Percentiles rank a stretch among this genome's conserved stretches.
Conservation (phyloP, 352 stramenopile species). For the Blastocystis sp. region DNA sequence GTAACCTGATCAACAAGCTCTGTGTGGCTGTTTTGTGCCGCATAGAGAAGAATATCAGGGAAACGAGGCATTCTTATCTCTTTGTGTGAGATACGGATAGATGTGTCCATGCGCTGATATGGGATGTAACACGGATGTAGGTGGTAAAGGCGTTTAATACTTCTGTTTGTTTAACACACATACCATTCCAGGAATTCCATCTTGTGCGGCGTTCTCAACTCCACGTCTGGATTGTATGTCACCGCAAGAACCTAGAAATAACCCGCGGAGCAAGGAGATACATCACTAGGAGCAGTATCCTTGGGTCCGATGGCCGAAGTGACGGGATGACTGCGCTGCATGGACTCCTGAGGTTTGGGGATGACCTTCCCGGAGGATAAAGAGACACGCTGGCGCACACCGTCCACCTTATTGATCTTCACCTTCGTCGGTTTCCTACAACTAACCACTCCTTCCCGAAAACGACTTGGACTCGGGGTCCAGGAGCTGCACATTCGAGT, state of each 20-base stretch:
- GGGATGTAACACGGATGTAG: too few relatives aligned
- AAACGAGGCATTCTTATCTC: slow-evolving; percentile 3
- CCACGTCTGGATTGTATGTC: slow-evolving; percentile 46
- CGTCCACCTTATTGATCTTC: slow-evolving; percentile 64
- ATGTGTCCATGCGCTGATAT: too few relatives aligned
- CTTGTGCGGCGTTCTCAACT: slow-evolving; percentile 34
- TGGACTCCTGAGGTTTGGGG: slow-evolving; percentile 55
- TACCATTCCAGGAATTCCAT: slow-evolving; percentile 12
- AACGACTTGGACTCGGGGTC: slow-evolving; percentile 69
- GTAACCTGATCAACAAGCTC: slow-evolving; percentile 56
- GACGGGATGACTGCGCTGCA: slow-evolving; percentile 48
- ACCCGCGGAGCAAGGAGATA: not conserved
- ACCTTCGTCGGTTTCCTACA: slow-evolving; percentile 68
- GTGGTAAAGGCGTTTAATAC: not conserved
- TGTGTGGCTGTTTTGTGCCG: not conserved
- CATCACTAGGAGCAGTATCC: slow-evolving; percentile 65
- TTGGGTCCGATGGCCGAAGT: slow-evolving; percentile 53
- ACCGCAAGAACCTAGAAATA: slow-evolving; percentile 52
- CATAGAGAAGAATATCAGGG: slow-evolving; percentile 57
- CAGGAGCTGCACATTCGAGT: slow-evolving; percentile 71
- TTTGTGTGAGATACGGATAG: too few relatives aligned
- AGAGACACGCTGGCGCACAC: slow-evolving; percentile 39
- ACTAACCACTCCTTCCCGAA: not conserved
- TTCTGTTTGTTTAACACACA: slow-evolving; percentile 50
- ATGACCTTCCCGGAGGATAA: slow-evolving; percentile 54